These are phyloP conservation scores for Arabidopsis suecica DNA, from an alignment of 345 rosid species.

Conservation along the genomic window DNA sequence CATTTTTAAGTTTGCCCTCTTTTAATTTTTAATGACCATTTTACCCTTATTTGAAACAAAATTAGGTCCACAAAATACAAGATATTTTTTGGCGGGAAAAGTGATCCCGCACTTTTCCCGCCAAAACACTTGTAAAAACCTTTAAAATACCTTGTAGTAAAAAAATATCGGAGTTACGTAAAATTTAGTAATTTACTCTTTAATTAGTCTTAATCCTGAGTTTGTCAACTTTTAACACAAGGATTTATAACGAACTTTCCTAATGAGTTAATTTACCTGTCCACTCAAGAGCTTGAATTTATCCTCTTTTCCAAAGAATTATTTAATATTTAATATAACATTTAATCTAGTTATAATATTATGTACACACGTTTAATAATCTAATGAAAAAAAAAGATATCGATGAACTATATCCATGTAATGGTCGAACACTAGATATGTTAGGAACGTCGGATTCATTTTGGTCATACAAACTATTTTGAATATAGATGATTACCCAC, in stretches of 20 bases:
- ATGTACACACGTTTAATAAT: conserved; percentile 2
- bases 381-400: not conserved
- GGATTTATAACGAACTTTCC: conserved; percentile 41
- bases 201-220: not conserved
- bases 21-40: too few relatives aligned
- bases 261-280: conserved; percentile 41
- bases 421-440: conserved; percentile 45
- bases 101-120: too few relatives aligned
- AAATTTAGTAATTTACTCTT: too few relatives aligned
- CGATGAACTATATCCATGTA: conserved; percentile 24
- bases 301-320: not conserved
- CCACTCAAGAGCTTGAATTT: conserved; percentile 3
- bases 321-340: not conserved
- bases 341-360: not conserved
- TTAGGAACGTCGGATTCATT: conserved; percentile 35
- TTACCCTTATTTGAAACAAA: too few relatives aligned
- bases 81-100: too few relatives aligned
- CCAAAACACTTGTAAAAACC: too few relatives aligned
- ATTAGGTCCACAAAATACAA: too few relatives aligned
- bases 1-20: too few relatives aligned
- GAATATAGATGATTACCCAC: conserved; percentile 4
- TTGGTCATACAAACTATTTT: conserved; percentile 33
- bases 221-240: conserved; percentile 27
- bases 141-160: too few relatives aligned
- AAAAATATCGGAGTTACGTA: too few relatives aligned